Evolutionary conservation across 371 early-diverging fungal species (phyloP).

Genomic region (Circinella umbellata): DNA sequence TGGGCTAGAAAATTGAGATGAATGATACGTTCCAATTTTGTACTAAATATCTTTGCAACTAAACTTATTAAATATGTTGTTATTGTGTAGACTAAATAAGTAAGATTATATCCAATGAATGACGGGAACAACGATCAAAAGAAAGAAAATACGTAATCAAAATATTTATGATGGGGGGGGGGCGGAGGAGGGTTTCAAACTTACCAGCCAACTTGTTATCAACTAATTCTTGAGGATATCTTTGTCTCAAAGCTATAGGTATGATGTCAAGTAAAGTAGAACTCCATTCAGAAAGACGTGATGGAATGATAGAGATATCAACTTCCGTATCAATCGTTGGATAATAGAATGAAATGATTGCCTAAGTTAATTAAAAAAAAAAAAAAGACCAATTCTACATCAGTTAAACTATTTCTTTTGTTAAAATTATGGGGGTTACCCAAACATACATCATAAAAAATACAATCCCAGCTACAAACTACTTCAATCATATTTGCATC

Average conservation of each 20-base stretch:
- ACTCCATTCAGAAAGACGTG: neutral
- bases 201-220: neutral
- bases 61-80: too few species aligned
- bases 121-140: too few species aligned
- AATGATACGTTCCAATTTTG: conserved; percentile 1
- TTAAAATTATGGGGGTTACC: too few species aligned
- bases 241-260: neutral
- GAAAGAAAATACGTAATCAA: too few species aligned
- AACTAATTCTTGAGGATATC: neutral
- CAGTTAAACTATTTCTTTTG: neutral
- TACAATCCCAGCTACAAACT: conserved; percentile 12
- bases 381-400: too few species aligned
- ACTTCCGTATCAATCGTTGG: neutral
- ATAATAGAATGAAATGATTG: neutral
- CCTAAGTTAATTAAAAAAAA: neutral
- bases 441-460: conserved; percentile 9
- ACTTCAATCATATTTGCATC: neutral
- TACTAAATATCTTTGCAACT: neutral
- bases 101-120: too few species aligned
- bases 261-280: neutral
- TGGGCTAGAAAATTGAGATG: neutral
- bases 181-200: too few species aligned
- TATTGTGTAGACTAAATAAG: too few species aligned
- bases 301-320: neutral
- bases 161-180: too few species aligned